Conservation (phyloP, 495 filamentous ascomycete species). For the Tuber microsphaerosporum region DNA sequence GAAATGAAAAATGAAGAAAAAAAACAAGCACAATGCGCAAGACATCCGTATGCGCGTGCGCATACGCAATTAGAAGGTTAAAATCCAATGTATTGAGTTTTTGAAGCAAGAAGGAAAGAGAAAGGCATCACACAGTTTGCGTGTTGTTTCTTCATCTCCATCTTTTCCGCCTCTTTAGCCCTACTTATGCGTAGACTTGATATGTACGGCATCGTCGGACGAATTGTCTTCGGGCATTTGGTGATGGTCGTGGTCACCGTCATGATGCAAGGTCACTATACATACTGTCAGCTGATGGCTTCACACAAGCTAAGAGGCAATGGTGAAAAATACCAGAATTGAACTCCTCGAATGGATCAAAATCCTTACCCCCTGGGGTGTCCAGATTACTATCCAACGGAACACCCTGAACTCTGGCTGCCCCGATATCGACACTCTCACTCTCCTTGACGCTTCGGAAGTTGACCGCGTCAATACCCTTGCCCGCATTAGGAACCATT, state of each 20-base stretch:
- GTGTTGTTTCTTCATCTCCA: conserved; percentile 17
- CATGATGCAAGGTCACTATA: conserved; percentile 85
- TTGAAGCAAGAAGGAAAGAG: conserved; percentile 6
- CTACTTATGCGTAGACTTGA: conserved; percentile 16
- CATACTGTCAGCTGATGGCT: neutral
- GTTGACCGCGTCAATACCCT: conserved; percentile 87
- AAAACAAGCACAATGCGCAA: neutral
- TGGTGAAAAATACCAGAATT: conserved; percentile 59
- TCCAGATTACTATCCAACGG: conserved; percentile 76
- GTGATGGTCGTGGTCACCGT: conserved; percentile 57
- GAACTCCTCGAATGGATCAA: conserved; percentile 98
- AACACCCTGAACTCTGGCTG: conserved; percentile 63
- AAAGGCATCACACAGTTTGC: conserved; percentile 7
- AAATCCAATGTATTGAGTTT: neutral
- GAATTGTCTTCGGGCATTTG: conserved; percentile 21
- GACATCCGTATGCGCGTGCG: neutral
- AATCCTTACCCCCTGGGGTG: conserved; percentile 73
- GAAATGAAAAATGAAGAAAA: neutral
- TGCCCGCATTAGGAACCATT: conserved; percentile 88
- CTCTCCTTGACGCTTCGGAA: conserved; percentile 98
- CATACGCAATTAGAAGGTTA: neutral
- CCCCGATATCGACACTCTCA: conserved; percentile 85
- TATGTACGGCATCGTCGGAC: conserved; percentile 30
- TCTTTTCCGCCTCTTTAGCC: neutral
- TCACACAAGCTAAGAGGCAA: neutral